Evolutionary conservation across 2,329 filamentous ascomycete species (phyloP), one percentile per base, ranked within the genome.

Genomic region (Paracoccidioides lutzii): DNA sequence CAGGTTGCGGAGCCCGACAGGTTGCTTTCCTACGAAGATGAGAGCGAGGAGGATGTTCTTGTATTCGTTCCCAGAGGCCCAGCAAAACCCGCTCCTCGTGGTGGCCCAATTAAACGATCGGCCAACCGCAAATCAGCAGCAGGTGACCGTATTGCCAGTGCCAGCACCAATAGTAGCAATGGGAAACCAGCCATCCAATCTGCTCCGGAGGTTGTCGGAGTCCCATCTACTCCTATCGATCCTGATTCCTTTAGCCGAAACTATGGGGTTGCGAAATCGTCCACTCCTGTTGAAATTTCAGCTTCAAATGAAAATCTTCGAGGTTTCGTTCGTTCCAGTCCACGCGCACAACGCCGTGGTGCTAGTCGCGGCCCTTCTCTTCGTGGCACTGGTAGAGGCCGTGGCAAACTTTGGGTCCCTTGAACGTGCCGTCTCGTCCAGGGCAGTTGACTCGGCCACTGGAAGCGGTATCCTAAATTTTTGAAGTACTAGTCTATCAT

Each of bases 171-270:
- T 37, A 32, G n/a, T 10, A 40, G 33, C 35, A 35, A 33, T 7
- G 32, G 35, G n/a, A 41, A 32, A 58, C 28, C 42, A 15, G 57
- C 53, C 10, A 50, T 52, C 7, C 59, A 64, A 14, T 57, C 62
- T 7, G 59, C 63, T 28, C 46, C 61, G 40, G 69, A 72, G 52
- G 61, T 64, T 0, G 64, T 73, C 15, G 73, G 75, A 58, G 69
- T 76, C 14, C 74, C 74, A 0, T 72, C 73, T 3, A 66, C 72
- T 54, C 74, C 74, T 9, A 76, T 76, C 46, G 74, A 76, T 53
- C 74, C 74, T 0, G 68, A 76, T 60, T 76, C 74, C 1, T 76
- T 76, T 59, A 75, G 71, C 59, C 72, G 74, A 15, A 69, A 68
- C 30, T 64, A 73, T 37, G 67, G 66, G 9, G 60, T 62, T 12